These are phyloP conservation scores for Phytopythium aichiense DNA, from an alignment of 352 stramenopile species.

Conservation along the genomic window DNA sequence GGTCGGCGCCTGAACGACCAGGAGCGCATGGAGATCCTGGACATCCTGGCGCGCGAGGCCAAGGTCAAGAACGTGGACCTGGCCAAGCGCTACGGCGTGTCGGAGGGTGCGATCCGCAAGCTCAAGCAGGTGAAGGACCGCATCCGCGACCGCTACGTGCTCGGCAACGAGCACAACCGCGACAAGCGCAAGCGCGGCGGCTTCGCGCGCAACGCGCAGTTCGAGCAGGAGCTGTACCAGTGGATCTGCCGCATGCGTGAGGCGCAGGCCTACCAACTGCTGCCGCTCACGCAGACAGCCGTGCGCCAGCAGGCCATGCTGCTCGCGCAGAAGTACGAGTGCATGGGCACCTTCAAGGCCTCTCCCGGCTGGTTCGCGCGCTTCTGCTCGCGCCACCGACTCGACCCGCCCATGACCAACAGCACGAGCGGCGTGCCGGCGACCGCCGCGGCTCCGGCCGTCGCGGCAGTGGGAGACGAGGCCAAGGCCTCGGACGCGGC, in stretches of 20 bases:
- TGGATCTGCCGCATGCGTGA: constrained; percentile 86
- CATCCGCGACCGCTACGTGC: constrained; percentile 75
- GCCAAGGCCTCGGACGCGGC: constrained; percentile 3
- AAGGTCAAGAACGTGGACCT: constrained; percentile 88
- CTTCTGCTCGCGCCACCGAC: constrained; percentile 81
- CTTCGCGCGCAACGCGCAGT: constrained; percentile 78
- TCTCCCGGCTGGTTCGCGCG: constrained; percentile 85
- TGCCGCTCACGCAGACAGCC: constrained; percentile 79
- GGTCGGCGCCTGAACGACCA: constrained; percentile 84
- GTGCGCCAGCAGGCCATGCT: constrained; percentile 83
- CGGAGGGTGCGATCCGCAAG: constrained; percentile 83
- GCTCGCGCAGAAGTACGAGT: constrained; percentile 80
- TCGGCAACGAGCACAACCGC: constrained; percentile 83
- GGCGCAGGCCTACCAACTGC: constrained; percentile 75
- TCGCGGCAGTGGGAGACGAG: neutral
- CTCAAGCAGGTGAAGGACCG: constrained; percentile 87
- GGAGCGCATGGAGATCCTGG: constrained; percentile 88
- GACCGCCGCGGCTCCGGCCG: neutral
- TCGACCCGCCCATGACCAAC: constrained; percentile 56
- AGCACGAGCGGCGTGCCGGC: constrained; percentile 7
- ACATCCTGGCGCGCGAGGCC: constrained; percentile 68
- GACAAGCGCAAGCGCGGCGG: constrained; percentile 84
- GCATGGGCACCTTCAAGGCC: constrained; percentile 82
- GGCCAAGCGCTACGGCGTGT: constrained; percentile 82
- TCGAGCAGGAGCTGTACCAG: constrained; percentile 83